A percentile compares a stretch with the other conserved stretches of the same genome.
Conservation (phyloP, 2,329 filamentous ascomycete genomes). For the Diaporthe humulicola region DNA sequence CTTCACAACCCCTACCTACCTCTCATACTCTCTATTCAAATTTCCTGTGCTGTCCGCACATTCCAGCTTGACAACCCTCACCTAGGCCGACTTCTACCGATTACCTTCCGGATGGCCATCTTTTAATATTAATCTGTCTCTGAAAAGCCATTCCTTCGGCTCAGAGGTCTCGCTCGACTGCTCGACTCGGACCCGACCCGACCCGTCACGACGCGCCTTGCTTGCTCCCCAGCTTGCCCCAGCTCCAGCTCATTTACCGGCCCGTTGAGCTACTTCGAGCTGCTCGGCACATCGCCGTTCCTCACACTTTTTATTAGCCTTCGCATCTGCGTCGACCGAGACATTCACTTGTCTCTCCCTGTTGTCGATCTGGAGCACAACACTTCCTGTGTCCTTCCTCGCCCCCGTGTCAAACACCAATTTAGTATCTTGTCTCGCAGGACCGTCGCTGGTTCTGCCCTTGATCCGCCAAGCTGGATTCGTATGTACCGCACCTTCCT, state of each 20-base stretch:
- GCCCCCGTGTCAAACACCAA: slow-evolving; percentile 13
- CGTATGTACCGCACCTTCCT: slow-evolving; percentile 36
- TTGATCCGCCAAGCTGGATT: slow-evolving; percentile 40
- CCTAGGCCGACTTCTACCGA: slow-evolving; percentile 18
- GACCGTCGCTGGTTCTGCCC: slow-evolving; percentile 37
- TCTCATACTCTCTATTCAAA: slow-evolving; percentile 15
- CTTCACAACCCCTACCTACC: not conserved
- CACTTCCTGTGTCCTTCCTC: not conserved
- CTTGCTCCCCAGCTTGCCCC: slow-evolving; percentile 8
- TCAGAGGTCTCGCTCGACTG: slow-evolving; percentile 24
- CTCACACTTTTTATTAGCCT: not conserved
- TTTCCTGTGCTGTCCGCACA: slow-evolving; percentile 16
- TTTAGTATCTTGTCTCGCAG: slow-evolving; percentile 32
- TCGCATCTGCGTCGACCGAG: slow-evolving; percentile 24
- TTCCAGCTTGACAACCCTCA: slow-evolving; percentile 12
- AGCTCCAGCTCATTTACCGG: not conserved
- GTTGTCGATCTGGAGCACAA: slow-evolving; percentile 25
- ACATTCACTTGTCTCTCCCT: slow-evolving; percentile 35
- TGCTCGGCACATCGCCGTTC: slow-evolving; percentile 11
- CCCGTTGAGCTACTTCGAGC: slow-evolving; percentile 4
- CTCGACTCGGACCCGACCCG: slow-evolving; percentile 8
- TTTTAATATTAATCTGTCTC: slow-evolving; percentile 41
- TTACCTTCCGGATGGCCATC: slow-evolving; percentile 29
- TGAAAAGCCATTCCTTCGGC: slow-evolving; percentile 32
- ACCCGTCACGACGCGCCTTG: slow-evolving; percentile 14